Base-by-base conservation (phyloP, 495 filamentous ascomycete genomes). In the Aspergillus bertholletiae region DNA sequence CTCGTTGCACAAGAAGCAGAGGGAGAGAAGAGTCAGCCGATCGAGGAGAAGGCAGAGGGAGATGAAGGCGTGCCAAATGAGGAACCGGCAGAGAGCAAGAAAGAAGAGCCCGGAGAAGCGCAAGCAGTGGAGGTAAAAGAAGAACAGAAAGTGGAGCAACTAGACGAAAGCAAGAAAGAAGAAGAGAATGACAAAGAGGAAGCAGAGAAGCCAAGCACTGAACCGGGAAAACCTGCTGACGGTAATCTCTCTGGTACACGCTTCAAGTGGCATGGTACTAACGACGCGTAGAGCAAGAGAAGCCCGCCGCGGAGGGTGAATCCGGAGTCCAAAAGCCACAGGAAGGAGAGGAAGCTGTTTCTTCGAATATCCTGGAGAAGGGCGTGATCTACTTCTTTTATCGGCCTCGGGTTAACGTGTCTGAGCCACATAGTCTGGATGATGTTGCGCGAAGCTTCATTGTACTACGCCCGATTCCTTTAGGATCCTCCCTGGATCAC, bases 361-460 rank as follows among this genome's bases (percentile, higher is more conserved):
- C 91, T 0, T 86, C 88, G n/a, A 89, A 74, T 50, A 84, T 94
- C 24, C 76, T 96, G 11, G 93, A 97, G 63, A 96, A 96, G 60
- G 93, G 92, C 3, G 80, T 96, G 58, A 88, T 97, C 58, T 96
- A 96, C 76, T 96, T 96, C 80, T 96, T 96, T 76, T 86, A 85
- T 65, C 86, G 91, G 39, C 82, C 82, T 9, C 84, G 90, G 22
- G 89, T 96, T 49, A 81, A 80, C 51, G 78, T 89, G 18, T 80
- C 90, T 12, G 81, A 90, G 11, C 86, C 92, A 9, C 77, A 85
- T n/a, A 69, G 77, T 53, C 70, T 92, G 7, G 64, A 75, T 34
- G 92, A 96, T 27, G 79, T 96, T 37, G 82, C 88, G 21, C 87
- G 89, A 54, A 90, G 81, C 61, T 94, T 90, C 70, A 83, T 96